phyloP scores from a whole-genome alignment of 2,329 filamentous ascomycete species.

The Talaromyces sp. region DNA sequence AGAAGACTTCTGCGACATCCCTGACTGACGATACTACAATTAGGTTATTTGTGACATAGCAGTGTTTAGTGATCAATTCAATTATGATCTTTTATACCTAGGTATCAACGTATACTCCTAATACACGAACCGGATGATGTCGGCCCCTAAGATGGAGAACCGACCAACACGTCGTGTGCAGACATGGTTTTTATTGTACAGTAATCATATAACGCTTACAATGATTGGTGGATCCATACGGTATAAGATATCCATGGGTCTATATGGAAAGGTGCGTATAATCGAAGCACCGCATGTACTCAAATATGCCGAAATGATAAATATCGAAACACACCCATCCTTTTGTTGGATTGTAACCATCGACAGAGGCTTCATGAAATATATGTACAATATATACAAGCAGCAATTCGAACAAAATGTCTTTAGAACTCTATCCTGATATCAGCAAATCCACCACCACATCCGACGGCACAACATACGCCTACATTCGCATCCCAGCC shows the following conservation, averaged over 20 bases:
- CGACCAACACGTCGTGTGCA: not conserved
- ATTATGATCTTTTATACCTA: not conserved
- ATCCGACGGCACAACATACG: conserved; percentile 21
- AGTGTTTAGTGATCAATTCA: not conserved
- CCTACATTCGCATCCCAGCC: conserved; percentile 29
- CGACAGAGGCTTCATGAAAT: not conserved
- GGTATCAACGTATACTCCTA: not conserved
- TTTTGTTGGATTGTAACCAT: not conserved
- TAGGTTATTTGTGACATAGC: not conserved
- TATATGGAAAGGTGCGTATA: not conserved
- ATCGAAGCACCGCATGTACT: not conserved
- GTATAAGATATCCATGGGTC: not conserved
- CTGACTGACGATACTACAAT: not conserved
- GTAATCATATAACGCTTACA: not conserved
- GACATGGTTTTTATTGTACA: not conserved
- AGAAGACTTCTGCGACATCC: no score
- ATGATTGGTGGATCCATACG: not conserved
- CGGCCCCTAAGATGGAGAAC: not conserved
- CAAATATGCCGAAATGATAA: not conserved
- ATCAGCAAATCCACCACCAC: conserved; percentile 11
- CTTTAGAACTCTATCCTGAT: conserved; percentile 11
- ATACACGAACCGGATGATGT: not conserved
- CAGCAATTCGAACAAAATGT: not conserved
- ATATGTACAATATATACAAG: not conserved
- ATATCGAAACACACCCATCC: not conserved